phyloP scores from a whole-genome alignment of 163 green algal species.

The Scenedesmus sp. region DNA sequence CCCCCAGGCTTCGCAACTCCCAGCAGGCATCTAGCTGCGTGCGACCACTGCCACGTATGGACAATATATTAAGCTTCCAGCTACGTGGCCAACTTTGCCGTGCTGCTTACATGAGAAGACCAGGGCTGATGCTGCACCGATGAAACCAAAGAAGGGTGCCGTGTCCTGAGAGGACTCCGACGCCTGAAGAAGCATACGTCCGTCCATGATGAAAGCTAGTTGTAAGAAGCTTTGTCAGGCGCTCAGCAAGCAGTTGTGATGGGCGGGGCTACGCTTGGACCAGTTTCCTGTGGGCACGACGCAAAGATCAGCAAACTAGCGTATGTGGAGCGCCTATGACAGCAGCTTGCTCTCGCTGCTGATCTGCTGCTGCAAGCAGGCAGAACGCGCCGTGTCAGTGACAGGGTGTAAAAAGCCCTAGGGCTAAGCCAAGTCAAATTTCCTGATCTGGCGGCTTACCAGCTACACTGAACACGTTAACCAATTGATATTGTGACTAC shows the following conservation, averaged over 20 bases:
- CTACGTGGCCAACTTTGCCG: background rate
- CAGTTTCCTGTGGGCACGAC: background rate
- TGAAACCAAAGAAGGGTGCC: slow-evolving; percentile 96
- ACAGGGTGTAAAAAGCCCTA: background rate
- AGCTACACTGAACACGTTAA: too few relatives aligned
- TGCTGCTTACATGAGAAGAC: slow-evolving; percentile 91
- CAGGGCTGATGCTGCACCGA: slow-evolving; percentile 94
- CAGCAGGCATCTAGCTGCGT: background rate
- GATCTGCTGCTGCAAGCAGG: background rate
- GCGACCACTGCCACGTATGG: background rate
- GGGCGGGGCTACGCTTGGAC: background rate
- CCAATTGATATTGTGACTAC: too few relatives aligned
- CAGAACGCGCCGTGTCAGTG: background rate
- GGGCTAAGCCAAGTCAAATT: background rate
- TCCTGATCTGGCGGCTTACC: background rate
- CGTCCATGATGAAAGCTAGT: slow-evolving; percentile 14
- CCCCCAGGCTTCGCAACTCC: background rate
- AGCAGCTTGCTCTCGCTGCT: background rate
- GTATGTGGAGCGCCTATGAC: background rate
- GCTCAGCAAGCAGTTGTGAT: background rate
- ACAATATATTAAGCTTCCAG: background rate
- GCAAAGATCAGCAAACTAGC: background rate
- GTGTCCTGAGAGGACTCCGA: slow-evolving; percentile 53
- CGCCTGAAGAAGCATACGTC: slow-evolving; percentile 32
- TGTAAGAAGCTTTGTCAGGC: background rate